phyloP scores from a whole-genome alignment of 2,329 filamentous ascomycete species.

The Calonectria honghensis region DNA sequence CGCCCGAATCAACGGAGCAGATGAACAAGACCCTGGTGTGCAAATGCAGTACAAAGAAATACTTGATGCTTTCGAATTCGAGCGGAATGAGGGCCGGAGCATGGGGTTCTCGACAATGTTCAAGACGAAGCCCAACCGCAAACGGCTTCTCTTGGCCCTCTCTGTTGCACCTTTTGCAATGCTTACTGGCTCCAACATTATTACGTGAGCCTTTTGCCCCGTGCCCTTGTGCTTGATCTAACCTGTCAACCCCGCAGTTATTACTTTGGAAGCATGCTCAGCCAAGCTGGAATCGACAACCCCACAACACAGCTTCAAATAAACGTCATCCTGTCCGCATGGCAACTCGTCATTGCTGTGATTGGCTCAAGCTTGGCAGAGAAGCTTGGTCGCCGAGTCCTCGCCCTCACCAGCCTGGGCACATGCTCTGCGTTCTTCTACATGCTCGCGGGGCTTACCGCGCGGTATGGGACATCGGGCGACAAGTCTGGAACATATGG shows the following conservation, averaged over 20 bases:
- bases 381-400: conserved; percentile 38
- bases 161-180: conserved; percentile 41
- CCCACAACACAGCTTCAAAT: conserved; percentile 62
- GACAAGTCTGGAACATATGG: conserved; percentile 22
- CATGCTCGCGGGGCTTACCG: neutral
- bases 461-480: neutral
- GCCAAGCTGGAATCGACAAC: conserved; percentile 65
- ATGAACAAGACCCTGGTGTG: conserved; percentile 4
- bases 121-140: conserved; percentile 26
- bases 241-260: neutral
- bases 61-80: conserved; percentile 39
- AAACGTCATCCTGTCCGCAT: conserved; percentile 49
- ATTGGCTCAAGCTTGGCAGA: conserved; percentile 39
- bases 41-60: conserved; percentile 42
- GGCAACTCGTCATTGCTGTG: conserved; percentile 46
- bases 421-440: conserved; percentile 10
- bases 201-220: conserved; percentile 23
- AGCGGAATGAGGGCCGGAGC: conserved; percentile 31
- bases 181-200: conserved; percentile 40
- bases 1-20: conserved; percentile 23
- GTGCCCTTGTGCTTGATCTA: neutral
- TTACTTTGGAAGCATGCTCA: conserved; percentile 62
- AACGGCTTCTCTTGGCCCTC: conserved; percentile 25
- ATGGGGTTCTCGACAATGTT: neutral
- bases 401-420: neutral